A percentile compares a stretch with the other conserved stretches of the same genome.
Evolutionary conservation across 2,329 filamentous ascomycete genomes (phyloP).

Genomic region (Botrytis fabae): DNA sequence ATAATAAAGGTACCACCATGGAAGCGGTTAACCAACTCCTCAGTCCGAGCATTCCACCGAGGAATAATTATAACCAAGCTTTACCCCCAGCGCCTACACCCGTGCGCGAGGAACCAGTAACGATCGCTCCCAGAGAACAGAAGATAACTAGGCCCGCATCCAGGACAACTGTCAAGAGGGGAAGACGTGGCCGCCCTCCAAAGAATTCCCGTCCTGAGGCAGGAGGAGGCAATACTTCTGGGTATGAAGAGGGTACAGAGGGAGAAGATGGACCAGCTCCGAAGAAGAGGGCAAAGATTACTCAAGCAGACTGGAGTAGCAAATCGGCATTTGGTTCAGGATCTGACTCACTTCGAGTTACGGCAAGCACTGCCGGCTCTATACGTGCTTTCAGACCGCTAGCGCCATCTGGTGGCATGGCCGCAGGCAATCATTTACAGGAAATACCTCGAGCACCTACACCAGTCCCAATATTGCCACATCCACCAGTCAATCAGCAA

Average conservation of each 20-base stretch:
- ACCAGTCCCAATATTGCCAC: conserved; percentile 59
- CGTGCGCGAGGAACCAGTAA: conserved; percentile 25
- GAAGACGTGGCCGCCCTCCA: conserved; percentile 29
- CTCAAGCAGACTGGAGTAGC: conserved; percentile 69
- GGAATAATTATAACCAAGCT: conserved; percentile 28
- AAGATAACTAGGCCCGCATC: conserved; percentile 37
- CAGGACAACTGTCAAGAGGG: conserved; percentile 37
- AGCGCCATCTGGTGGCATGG: conserved; percentile 50
- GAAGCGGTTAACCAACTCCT: conserved; percentile 45
- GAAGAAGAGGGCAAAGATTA: conserved; percentile 79
- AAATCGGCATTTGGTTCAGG: conserved; percentile 70
- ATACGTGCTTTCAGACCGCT: conserved; percentile 81
- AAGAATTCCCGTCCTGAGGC: conserved; percentile 39
- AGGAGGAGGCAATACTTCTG: conserved; percentile 64
- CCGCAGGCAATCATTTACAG: conserved; percentile 59
- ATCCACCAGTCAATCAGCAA: conserved; percentile 33
- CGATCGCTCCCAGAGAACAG: conserved; percentile 26
- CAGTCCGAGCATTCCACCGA: conserved; percentile 35
- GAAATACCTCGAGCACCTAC: conserved; percentile 76
- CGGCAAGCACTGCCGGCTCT: conserved; percentile 86
- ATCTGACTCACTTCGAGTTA: conserved; percentile 81
- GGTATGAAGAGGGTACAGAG: conserved; percentile 64
- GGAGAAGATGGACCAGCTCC: conserved; percentile 42
- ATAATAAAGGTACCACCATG: conserved; percentile 37
- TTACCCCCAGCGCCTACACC: conserved; percentile 27